Evolutionary conservation across 2,329 filamentous ascomycete species (phyloP), one percentile per base, ranked within the genome.

Genomic region (Exophiala phaeomuriformis): DNA sequence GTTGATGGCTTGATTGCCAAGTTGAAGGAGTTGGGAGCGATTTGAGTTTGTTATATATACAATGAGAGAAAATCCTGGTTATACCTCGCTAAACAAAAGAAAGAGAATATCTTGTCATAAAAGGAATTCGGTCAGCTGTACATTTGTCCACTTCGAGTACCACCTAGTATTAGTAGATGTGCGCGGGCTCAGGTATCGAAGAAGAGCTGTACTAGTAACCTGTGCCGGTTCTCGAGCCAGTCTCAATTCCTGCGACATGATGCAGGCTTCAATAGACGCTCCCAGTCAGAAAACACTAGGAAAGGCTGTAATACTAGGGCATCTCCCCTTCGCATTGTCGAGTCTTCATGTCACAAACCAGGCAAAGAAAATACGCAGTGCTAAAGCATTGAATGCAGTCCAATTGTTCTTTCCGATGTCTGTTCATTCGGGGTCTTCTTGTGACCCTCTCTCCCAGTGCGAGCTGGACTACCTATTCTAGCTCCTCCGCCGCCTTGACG

Each of bases 1-100:
- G 93, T 98, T 27, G 90, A 94, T 71, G 90, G 90, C n/a, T 81
- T 98, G 72, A 84, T 98, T 65, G 72, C 80, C 54, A 96, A 93
- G 80, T 77, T 98, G 68, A 97, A 97, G 81, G 91, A 98, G 76
- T 76, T 98, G 61, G 93, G 93, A 63, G 93, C 90, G 60, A 74
- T 96, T 73, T 95, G 81, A 67, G 35, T n/a, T n/a, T 27, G 10
- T 19, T 19, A 19, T 19, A 19, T 19, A 19, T 2, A 19, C 19
- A 19, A 19, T 19, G 19, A 19, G 19, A 1, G 1, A 19, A 19
- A 19, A 19, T 19, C 19, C 19, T 35, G 33, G 33, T 35, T 35
- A 35, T 35, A 35, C 10, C 33, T 6, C 10, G 33, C 5, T 6
- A 35, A 6, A 35, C 10, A 35, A 35, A 35, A 35, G 6, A 35